Base-by-base conservation (phyloP, 83 land plant species). In the Picea abies region DNA sequence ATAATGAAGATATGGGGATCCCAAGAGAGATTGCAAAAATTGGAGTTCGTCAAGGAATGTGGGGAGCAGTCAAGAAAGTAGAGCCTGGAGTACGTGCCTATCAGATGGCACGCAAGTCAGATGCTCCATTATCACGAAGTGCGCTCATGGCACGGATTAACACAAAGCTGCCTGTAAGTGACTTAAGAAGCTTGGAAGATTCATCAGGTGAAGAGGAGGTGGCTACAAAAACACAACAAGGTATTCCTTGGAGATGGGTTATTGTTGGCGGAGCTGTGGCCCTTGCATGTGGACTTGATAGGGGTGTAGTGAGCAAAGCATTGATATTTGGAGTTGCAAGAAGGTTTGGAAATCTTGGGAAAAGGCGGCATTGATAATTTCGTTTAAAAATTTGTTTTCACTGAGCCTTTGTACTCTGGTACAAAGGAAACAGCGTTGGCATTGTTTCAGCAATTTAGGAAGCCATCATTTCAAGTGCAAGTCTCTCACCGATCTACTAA, bases 1-100 rank as follows among this genome's bases (percentile, higher is more conserved):
- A 97, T 66, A 90, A 93, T 72, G 99, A 97, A 82, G 99, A 97
- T 84, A 97, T 97, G 99, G 98, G 98, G 12, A 95, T 97, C 86
- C 99, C 96, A 19, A 92, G 88, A 63, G 98, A 95, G 72, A 84
- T 97, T 6, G 98, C 98, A 6, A 97, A 94, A 82, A 84, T 95
- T 26, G 99, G 98, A 12, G 90, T 97, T 25, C 96, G 98, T 15
- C 98, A 94, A 81, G 99, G 99, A 16, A 94, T 97, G 98, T 97
- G 99, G 99, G 96, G 96, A 60, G 89, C 92, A 20, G 97, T 97
- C 52, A 97, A 95, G 89, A 95, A 94, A 49, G 56, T 97, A 65
- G 97, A 97, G 7, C 91, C 98, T 47, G 99, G 99, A 44, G 63
- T 95, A 80, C 82, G 90, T 85, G 87, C 92, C 11, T 97, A 94